Base-by-base conservation (phyloP, 441 rosid genomes). In the Euphorbia schlechtendalii region DNA sequence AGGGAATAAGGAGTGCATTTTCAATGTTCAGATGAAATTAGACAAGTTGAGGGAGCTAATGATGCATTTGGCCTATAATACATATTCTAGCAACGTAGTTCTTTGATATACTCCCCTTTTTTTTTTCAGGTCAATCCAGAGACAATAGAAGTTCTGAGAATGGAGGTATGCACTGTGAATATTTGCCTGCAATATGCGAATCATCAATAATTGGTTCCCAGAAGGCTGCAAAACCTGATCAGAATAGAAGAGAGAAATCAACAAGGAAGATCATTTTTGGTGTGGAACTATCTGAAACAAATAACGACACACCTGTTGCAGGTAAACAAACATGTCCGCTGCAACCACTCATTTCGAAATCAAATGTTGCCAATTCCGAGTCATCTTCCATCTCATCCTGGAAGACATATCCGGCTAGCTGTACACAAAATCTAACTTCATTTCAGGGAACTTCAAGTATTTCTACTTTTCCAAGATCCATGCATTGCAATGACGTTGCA, bases 261-360 rank as follows among this genome's bases (percentile, higher is more conserved):
- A 54, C 22, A 14, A 77, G 65, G 54, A 72, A 59, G 69, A 82
- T 68, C 63, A 24, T 80, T 68, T 82, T 82, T 41, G 82, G 86
- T 20, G 75, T 80, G 18, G 83, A 82, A 63, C 67, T 82, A 49
- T 74, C 68, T 38, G 71, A 63, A 40, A 63, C 48, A 41, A 63
- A 62, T 61, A 48, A 56, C 41, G 76, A 17, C 18, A 41, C 49
- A 9, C 67, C 75, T 53, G 48, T 65, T 46, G 64, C 27, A 48
- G 65, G 60, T 40, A 69, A 71, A 36, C 55, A 36, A 60, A 24
- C 22, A 22, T 25, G 20, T 22, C 32, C 25, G 63, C 68, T 60
- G 43, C 71, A 60, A 28, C 59, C 75, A 36, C 32, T 56, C 65
- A 14, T 36, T 73, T 65, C 63, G 66, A 54, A 48, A 57, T 73